Percentiles rank a stretch among this genome's conserved stretches.
These are phyloP conservation scores for Diplodia intermedia DNA, from an alignment of 2,329 filamentous ascomycete species.

Conservation along the genomic window DNA sequence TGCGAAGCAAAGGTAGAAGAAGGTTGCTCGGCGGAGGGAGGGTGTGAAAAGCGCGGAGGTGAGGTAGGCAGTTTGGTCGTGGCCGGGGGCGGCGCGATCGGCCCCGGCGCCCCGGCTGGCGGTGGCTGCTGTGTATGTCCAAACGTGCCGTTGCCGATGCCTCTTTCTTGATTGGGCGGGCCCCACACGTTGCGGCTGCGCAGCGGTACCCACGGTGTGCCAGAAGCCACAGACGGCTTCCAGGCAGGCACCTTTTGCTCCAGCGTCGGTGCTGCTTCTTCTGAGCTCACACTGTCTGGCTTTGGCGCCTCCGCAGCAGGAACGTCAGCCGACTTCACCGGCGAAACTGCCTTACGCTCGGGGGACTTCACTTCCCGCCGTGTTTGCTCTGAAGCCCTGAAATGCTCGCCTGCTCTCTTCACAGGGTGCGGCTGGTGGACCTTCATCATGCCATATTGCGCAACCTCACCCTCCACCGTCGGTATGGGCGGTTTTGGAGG, in stretches of 20 bases:
- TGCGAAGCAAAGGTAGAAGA: conserved; percentile 39
- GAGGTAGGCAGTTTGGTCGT: conserved; percentile 29
- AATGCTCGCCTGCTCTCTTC: conserved; percentile 39
- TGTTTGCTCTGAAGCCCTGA: conserved; percentile 15
- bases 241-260: conserved; percentile 56
- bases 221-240: conserved; percentile 27
- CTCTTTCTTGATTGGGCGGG: conserved; percentile 70
- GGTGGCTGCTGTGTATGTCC: conserved; percentile 56
- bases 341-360: conserved; percentile 24
- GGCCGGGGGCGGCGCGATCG: conserved; percentile 38
- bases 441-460: conserved; percentile 69
- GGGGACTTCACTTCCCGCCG: conserved; percentile 25
- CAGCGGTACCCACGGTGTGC: conserved; percentile 24
- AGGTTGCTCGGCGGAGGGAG: conserved; percentile 41
- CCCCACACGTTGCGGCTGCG: conserved; percentile 71
- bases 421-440: conserved; percentile 64
- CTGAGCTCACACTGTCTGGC: conserved; percentile 44
- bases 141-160: conserved; percentile 80
- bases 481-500: conserved; percentile 65
- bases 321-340: conserved; percentile 7
- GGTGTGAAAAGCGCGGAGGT: conserved; percentile 27
- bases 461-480: conserved; percentile 62
- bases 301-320: conserved; percentile 10
- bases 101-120: conserved; percentile 41
- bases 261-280: conserved; percentile 50